These are phyloP conservation scores for Athelia sp. DNA, from an alignment of 1,284 basidiomycete genomes.

Conservation along the genomic window DNA sequence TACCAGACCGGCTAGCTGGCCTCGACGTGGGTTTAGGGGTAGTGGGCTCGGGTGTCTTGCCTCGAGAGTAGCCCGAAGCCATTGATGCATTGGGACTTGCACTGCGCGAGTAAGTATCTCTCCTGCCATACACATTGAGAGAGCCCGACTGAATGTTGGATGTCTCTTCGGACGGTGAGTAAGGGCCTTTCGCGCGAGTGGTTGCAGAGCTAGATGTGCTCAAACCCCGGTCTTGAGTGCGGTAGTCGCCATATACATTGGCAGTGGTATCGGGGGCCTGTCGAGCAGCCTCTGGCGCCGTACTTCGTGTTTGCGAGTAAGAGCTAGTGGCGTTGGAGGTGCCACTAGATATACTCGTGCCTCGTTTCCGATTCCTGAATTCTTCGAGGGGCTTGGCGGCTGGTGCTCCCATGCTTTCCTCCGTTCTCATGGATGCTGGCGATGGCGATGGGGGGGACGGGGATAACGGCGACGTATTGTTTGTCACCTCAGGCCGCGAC, in stretches of 20 bases:
- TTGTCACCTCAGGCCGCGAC: conserved; percentile 17
- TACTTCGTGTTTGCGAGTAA: background rate
- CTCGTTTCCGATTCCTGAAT: background rate
- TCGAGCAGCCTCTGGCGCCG: no score
- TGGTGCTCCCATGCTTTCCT: no score
- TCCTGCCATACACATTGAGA: background rate
- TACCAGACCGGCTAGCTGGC: no score
- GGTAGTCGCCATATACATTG: no score
- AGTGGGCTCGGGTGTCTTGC: background rate
- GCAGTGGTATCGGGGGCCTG: no score
- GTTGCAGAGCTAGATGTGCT: no score
- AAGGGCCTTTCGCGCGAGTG: background rate
- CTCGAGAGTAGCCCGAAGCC: background rate
- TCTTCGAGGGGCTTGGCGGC: no score
- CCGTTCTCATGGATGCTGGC: no score
- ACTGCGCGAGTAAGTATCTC: background rate
- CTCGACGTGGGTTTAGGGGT: background rate
- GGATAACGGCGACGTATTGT: background rate
- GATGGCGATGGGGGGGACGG: no score
- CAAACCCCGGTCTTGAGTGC: no score
- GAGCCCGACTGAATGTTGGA: background rate
- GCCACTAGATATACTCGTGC: conserved; percentile 1
- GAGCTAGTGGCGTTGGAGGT: background rate
- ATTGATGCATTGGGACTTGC: background rate
- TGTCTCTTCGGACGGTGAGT: background rate